Conservation (phyloP, 2,329 filamentous ascomycete species). For the Ascosphaera pollenicola region DNA sequence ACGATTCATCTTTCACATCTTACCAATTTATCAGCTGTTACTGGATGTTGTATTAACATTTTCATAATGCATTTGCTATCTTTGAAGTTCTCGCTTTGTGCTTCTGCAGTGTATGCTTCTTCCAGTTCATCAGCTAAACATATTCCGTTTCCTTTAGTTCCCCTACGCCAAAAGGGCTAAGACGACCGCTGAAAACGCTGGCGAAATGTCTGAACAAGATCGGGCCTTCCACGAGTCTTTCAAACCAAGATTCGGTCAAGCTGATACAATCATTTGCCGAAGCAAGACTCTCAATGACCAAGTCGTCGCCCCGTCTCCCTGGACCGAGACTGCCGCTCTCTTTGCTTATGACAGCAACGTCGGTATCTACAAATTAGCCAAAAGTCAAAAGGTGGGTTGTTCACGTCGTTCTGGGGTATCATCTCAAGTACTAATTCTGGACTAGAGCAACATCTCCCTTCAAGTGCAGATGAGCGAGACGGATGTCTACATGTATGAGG, state of each 20-base stretch:
- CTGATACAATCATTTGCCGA: slow-evolving; percentile 48
- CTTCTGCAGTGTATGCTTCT: background rate
- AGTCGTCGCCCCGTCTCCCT: slow-evolving; percentile 5
- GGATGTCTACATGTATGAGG: slow-evolving; percentile 28
- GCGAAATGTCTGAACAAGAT: slow-evolving; percentile 39
- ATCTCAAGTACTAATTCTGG: background rate
- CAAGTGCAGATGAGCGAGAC: slow-evolving; percentile 13
- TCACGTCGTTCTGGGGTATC: slow-evolving; percentile 6
- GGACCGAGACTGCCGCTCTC: slow-evolving; percentile 33
- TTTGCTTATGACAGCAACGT: slow-evolving; percentile 43
- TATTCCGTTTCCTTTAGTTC: slow-evolving; percentile 37
- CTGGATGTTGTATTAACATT: slow-evolving; percentile 13
- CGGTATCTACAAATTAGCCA: background rate
- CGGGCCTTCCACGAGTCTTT: slow-evolving; percentile 48
- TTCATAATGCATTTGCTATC: slow-evolving; percentile 19
- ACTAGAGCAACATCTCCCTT: background rate
- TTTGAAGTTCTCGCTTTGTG: slow-evolving; percentile 6
- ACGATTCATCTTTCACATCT: background rate
- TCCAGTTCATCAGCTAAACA: background rate
- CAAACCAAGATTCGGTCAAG: slow-evolving; percentile 59
- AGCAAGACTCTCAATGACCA: slow-evolving; percentile 10
- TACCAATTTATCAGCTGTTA: slow-evolving; percentile 6
- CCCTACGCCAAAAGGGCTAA: slow-evolving; percentile 66
- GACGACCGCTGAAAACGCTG: slow-evolving; percentile 37
- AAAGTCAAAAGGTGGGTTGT: slow-evolving; percentile 3